Evolutionary conservation across 1,284 basidiomycete species (phyloP).

Genomic region (Flammula alnicola): DNA sequence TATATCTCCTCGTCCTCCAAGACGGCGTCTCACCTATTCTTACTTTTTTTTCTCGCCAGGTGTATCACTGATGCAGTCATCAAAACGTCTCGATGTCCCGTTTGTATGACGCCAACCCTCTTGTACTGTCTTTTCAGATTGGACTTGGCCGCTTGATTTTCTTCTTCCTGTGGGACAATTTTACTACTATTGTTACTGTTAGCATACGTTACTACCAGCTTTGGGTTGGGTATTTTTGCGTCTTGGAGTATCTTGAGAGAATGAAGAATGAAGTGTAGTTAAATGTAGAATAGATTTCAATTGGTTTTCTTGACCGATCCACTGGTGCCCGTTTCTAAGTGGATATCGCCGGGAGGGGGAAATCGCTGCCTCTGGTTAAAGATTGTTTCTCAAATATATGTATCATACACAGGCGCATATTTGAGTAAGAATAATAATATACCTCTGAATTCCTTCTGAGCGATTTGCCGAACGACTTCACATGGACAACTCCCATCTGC

Average conservation of each 20-base stretch:
- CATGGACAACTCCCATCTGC: too few relatives aligned
- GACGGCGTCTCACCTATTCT: neutral
- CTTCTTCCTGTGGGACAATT: neutral
- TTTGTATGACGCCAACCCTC: conserved; percentile 50
- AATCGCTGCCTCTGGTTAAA: too few relatives aligned
- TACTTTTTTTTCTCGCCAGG: conserved; percentile 31
- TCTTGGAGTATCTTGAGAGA: neutral
- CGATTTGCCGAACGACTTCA: too few relatives aligned
- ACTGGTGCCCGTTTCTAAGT: too few relatives aligned
- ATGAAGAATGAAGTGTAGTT: too few relatives aligned
- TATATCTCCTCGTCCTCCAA: conserved; percentile 8
- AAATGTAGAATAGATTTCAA: too few relatives aligned
- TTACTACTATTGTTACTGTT: neutral
- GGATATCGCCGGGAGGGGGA: too few relatives aligned
- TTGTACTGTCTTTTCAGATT: conserved; percentile 54
- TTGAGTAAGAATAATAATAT: neutral
- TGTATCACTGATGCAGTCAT: conserved; percentile 54
- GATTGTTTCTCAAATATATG: too few relatives aligned
- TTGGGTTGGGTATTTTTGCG: neutral
- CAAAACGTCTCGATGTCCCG: conserved; percentile 48
- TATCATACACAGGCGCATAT: too few relatives aligned
- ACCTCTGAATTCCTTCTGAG: neutral
- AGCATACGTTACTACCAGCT: neutral
- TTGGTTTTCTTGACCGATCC: too few relatives aligned
- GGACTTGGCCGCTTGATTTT: conserved; percentile 31